Base-by-base conservation (phyloP, 176 grass and related monocot genomes). In the Carex pumila region DNA sequence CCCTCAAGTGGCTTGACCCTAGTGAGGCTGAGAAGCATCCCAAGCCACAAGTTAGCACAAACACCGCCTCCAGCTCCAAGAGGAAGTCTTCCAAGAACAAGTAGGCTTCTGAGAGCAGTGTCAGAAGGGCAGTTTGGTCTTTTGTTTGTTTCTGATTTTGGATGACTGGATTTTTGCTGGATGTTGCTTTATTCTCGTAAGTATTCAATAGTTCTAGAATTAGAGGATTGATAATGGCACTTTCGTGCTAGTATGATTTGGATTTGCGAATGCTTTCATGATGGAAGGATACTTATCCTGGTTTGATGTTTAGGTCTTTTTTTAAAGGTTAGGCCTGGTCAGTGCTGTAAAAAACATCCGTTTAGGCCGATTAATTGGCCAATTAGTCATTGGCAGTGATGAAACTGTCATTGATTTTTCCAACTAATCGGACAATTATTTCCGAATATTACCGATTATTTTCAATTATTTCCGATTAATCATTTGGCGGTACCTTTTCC, bases 1-100 rank as follows among this genome's bases (percentile, higher is more conserved):
- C 89, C 17, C 91, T 95, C 71, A 94, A 95, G 83, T 98, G 96
- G 96, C 89, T 98, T 12, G 91, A 98, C 13, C 73, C 83, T 0
- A 81, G 86, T 32, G 96, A 98, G 71, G 85, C 88, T 2, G 92
- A 93, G 10, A 91, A 88, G 84, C 95, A 95, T 54, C 91, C 92
- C 1, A 92, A 94, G 86, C 96, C 96, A 1, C 91, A 92, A 68
- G 77, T 92, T 67, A 90, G 60, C 60, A 19, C 65, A 34, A 10
- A 57, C 15, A 34, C 83, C 30, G 18, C 36, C 1, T 50, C 79
- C 2, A 52, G 39, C 65, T 61, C 84, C 25, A 98, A 98, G 89
- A 98, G 93, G 91, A 98, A 95, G 79, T 50, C 74, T 17, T 81
- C 89, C 29, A 98, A 98, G 92, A 88, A 90, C 80, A 93, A 95